Conservation (phyloP, 345 rosid species). For the Arabidopsis suecica region DNA sequence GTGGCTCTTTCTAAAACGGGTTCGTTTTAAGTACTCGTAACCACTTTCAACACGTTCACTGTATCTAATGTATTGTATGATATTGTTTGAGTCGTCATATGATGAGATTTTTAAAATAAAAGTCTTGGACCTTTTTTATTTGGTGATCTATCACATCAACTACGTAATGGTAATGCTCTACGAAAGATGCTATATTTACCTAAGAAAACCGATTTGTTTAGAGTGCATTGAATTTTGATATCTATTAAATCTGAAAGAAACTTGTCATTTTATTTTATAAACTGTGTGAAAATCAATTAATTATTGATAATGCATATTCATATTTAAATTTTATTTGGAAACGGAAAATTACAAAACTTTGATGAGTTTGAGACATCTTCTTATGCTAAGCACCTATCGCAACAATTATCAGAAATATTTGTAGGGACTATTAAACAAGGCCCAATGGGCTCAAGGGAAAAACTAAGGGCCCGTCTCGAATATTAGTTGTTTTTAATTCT, state of each 20-base stretch:
- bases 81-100: conserved; percentile 16
- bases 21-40: conserved; percentile 13
- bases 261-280: no score
- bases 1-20: conserved; percentile 30
- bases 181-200: conserved; percentile 3
- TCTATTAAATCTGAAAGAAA: neutral
- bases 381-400: neutral
- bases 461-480: conserved; percentile 18
- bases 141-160: conserved; percentile 39
- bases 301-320: neutral
- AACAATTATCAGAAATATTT: neutral
- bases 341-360: neutral
- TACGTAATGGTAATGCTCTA: conserved; percentile 17
- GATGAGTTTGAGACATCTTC: neutral
- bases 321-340: no score
- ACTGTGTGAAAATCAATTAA: neutral
- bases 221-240: conserved; percentile 2
- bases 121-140: conserved; percentile 32
- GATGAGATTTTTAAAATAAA: neutral
- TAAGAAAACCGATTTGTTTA: neutral
- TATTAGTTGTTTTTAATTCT: neutral
- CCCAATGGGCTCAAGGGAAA: conserved; percentile 11
- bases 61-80: conserved; percentile 33
- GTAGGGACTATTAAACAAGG: neutral
- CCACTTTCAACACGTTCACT: conserved; percentile 39